Conservation (phyloP, 176 grass and related monocot species). For the Melocanna baccifera region DNA sequence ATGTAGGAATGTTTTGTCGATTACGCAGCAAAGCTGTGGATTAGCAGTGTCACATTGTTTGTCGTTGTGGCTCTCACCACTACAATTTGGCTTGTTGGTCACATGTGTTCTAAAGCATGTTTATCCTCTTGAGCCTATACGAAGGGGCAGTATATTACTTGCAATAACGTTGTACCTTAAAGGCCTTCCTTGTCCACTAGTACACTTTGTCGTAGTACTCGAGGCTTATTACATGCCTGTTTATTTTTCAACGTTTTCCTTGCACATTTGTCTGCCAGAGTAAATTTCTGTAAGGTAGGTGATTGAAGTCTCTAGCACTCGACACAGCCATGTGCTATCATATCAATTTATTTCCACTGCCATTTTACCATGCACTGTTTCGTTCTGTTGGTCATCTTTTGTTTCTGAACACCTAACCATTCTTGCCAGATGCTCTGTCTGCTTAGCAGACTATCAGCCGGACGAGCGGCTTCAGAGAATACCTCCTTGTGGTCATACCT, state of each 20-base stretch:
- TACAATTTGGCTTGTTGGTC: background rate
- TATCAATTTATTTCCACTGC: background rate
- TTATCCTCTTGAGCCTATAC: constrained; percentile 1
- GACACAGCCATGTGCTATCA: background rate
- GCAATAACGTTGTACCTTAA: background rate
- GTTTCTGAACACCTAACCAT: constrained; percentile 22
- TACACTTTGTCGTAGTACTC: background rate
- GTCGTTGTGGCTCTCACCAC: background rate
- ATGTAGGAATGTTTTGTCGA: background rate
- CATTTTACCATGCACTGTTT: background rate
- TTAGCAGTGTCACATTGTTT: background rate
- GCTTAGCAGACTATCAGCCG: constrained; percentile 86
- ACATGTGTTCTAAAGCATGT: background rate
- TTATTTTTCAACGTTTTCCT: background rate
- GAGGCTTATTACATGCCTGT: background rate
- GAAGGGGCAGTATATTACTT: background rate
- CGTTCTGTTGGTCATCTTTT: background rate
- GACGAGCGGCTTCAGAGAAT: constrained; percentile 90
- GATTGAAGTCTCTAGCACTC: background rate
- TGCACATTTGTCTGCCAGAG: background rate
- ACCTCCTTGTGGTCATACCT: constrained; percentile 86
- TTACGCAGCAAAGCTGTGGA: background rate
- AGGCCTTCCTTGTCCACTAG: background rate
- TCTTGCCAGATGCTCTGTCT: constrained; percentile 76
- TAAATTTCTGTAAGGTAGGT: background rate